Percentiles rank a stretch among this genome's conserved stretches.
These are phyloP conservation scores for Candida freyschussii DNA, from an alignment of 1,139 yeast genomes.

Conservation along the genomic window DNA sequence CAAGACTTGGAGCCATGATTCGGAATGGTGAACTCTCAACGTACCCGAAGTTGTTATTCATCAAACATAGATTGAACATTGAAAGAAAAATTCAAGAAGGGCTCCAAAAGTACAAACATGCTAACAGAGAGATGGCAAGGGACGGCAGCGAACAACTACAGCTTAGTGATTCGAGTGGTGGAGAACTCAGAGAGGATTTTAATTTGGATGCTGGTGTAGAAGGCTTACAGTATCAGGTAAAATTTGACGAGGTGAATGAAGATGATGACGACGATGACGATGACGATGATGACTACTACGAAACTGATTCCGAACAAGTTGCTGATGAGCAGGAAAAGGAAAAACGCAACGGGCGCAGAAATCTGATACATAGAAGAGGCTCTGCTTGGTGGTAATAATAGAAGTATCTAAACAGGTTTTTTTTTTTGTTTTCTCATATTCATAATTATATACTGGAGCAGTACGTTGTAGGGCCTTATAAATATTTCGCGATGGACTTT, in stretches of 20 bases:
- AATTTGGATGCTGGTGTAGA: constrained; percentile 7
- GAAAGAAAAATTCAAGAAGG: constrained; percentile 63
- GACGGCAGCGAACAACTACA: background rate
- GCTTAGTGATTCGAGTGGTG: constrained; percentile 19
- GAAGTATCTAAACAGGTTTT: too few relatives aligned
- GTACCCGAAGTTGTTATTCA: constrained; percentile 61
- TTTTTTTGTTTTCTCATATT: too few relatives aligned
- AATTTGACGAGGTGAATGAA: constrained; percentile 17
- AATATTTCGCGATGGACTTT: too few relatives aligned
- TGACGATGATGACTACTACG: constrained; percentile 9
- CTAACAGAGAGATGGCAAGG: constrained; percentile 4
- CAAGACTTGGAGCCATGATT: constrained; percentile 51
- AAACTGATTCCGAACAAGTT: background rate
- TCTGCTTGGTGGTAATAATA: too few relatives aligned
- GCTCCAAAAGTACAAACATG: constrained; percentile 17
- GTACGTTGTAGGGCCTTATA: too few relatives aligned
- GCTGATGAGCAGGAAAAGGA: constrained; percentile 1
- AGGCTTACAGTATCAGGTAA: constrained; percentile 21
- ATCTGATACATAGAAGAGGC: constrained; percentile 3
- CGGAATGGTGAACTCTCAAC: constrained; percentile 61
- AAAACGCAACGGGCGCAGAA: too few relatives aligned
- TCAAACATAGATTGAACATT: constrained; percentile 56
- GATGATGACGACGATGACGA: constrained; percentile 10
- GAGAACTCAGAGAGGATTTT: constrained; percentile 7
- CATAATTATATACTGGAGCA: too few relatives aligned